Evolutionary conservation across 768 basidiomycete genomes (phyloP), one percentile per base, ranked within the genome.

Genomic region (Lactarius vividus): DNA sequence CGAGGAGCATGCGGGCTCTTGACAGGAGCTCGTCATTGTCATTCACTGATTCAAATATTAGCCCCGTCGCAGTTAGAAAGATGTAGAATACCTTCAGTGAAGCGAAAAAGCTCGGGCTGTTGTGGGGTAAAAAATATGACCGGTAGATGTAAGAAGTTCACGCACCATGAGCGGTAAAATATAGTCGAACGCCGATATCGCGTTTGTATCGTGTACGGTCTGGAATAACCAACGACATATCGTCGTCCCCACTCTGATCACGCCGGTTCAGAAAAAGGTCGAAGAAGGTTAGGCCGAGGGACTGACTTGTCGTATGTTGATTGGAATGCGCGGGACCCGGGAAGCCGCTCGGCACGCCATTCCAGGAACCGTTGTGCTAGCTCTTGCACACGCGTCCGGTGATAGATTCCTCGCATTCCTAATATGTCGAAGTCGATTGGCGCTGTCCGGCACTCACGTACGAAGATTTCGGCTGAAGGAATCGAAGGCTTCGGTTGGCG

Each of bases 301-400:
- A 74, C 80, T 44, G 73, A 87, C 84, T 88, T 84, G 72, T 96
- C 93, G 70, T 94, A 94, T n/a, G 83, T 87, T 0, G 92, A 94
- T 71, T 92, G 88, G 72, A 92, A 88, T 4, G 92, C 92, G 39
- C 88, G 84, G 29, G 86, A 84, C 4, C 92, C 92, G 23, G 91
- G 85, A 5, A 86, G 74, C 37, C 93, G 84, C 66, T 89, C 83
- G 44, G 81, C 79, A 37, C 90, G 82, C 92, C 91, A 92, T 23
- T 79, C 73, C 52, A 84, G 83, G 73, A 96, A 88, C 28, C 79
- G 81, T 26, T 81, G 75, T 2, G 89, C 85, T 5, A 93, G 81
- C 59, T 86, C 82, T 11, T 79, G 70, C 6, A 94, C 80, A 54
- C 88, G 82, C 18, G 75, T 77, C 66, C 78, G 77, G 72, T 91